These are phyloP conservation scores for Zasmidium citrigriseum DNA, from an alignment of 2,329 filamentous ascomycete species.

Conservation along the genomic window DNA sequence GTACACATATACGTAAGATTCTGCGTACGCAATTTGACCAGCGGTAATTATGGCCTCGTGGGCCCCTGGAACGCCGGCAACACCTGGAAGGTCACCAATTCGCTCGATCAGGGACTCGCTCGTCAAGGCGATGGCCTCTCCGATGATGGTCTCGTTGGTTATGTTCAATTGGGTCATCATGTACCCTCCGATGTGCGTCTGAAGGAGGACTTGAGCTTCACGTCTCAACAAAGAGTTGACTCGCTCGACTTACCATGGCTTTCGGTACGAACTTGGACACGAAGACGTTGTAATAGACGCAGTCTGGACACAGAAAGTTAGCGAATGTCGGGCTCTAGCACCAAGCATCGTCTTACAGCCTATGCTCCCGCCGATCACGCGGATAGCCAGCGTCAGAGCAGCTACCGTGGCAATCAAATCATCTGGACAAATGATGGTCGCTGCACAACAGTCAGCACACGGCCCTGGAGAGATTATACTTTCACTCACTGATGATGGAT, in stretches of 20 bases:
- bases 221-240: conserved; percentile 1
- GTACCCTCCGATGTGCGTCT: conserved; percentile 49
- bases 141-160: conserved; percentile 42
- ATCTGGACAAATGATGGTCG: conserved; percentile 69
- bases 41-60: conserved; percentile 27
- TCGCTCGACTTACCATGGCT: conserved; percentile 31
- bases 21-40: conserved; percentile 31
- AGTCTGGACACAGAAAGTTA: conserved; percentile 8
- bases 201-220: too few species aligned
- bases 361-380: conserved; percentile 67
- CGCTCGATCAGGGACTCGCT: conserved; percentile 53
- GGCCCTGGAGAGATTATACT: not conserved
- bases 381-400: conserved; percentile 68
- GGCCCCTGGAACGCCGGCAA: conserved; percentile 49
- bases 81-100: conserved; percentile 53
- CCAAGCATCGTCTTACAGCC: conserved; percentile 31
- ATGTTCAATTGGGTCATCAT: conserved; percentile 54
- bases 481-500: conserved; percentile 56
- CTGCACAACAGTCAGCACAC: conserved; percentile 11
- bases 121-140: conserved; percentile 55
- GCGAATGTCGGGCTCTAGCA: not conserved
- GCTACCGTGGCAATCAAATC: conserved; percentile 70
- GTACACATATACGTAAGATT: conserved; percentile 32
- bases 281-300: conserved; percentile 42
- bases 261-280: conserved; percentile 41